Base-by-base conservation (phyloP, 192 early-diverging fungal species). In the Coemansia sp. region DNA sequence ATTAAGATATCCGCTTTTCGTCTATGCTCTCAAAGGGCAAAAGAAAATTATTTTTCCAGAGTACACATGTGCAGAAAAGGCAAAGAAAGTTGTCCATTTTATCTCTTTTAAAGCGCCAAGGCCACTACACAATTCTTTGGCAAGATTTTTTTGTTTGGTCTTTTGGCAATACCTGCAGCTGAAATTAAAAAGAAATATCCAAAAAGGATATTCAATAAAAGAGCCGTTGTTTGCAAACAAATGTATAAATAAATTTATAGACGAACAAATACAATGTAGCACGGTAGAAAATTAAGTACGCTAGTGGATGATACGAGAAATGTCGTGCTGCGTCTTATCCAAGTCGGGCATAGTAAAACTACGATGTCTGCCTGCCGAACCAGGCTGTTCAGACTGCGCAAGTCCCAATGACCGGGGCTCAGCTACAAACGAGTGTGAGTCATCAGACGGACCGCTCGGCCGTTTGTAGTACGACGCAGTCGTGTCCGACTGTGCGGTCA, bases 301-400 rank as follows among this genome's bases (percentile, higher is more conserved):
- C 64, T 67, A 73, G 31, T 72, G 58, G 26, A 74, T 68, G 17
- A 74, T 34, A 34, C 58, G 56, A 1, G 56, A 50, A n/a, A 74
- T 68, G 47, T 59, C 57, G 21, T 61, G 49, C 47, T 62, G 71
- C 54, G 67, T 61, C 21, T 56, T 61, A 18, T 34, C 50, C 26
- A 60, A 21, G 8, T 23, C 58, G 4, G 71, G 71, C 34, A 68
- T 48, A 4, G 71, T 68, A 21, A 68, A 68, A 34, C 71, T 74
- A 9, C 71, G 56, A 20, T 60, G 66, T 9, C 71, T 58, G 6
- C 28, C 18, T 0, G 62, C n/a, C 5, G 52, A 54, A n/a, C 25
- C 14, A 2, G 52, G 7, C 4, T 15, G 14, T 18, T 51, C 51
- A 2, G 21, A 3, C 21, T 10, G 50, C 5, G 31, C 9, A 21